Evolutionary conservation across 225 moss, liverwort and hornwort genomes (phyloP).

Genomic region (Bryum argenteum): DNA sequence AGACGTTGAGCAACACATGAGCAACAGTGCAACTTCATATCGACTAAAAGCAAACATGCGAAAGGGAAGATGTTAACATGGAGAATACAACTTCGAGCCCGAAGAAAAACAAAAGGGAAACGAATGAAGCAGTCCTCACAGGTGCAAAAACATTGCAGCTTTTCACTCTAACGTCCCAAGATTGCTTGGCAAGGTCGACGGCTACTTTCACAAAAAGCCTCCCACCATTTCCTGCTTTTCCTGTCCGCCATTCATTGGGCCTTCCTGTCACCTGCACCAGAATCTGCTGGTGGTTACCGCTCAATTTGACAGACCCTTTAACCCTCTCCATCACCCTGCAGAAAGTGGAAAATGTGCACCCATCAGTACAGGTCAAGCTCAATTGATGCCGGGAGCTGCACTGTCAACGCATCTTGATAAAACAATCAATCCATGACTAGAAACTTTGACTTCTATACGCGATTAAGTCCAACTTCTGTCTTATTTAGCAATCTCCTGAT

Average conservation of each 20-base stretch:
- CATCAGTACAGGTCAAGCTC: slow-evolving; percentile 24
- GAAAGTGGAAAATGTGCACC: slow-evolving; percentile 22
- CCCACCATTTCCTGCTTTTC: slow-evolving; percentile 71
- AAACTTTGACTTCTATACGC: slow-evolving; percentile 6
- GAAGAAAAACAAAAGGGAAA: not conserved
- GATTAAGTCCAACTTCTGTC: slow-evolving; percentile 8
- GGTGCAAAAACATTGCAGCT: slow-evolving; percentile 85
- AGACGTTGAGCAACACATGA: too few relatives aligned
- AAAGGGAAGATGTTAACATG: slow-evolving; percentile 14
- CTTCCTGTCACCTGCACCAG: slow-evolving; percentile 83
- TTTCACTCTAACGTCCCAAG: slow-evolving; percentile 92
- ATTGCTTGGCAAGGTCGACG: slow-evolving; percentile 78
- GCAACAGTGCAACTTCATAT: too few relatives aligned
- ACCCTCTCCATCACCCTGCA: slow-evolving; percentile 89
- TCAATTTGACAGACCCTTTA: slow-evolving; percentile 81
- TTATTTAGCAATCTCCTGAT: not conserved
- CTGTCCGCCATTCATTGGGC: slow-evolving; percentile 81
- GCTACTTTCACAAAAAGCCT: slow-evolving; percentile 92
- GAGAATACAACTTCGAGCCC: not conserved
- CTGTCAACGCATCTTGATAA: slow-evolving; percentile 18
- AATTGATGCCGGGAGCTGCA: slow-evolving; percentile 19
- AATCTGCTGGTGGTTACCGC: slow-evolving; percentile 81
- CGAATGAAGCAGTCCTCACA: slow-evolving; percentile 37
- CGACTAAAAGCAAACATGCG: slow-evolving; percentile 9
- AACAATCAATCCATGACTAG: not conserved